Base-by-base conservation (phyloP, 2,329 filamentous ascomycete genomes). In the Trichoderma sp. region DNA sequence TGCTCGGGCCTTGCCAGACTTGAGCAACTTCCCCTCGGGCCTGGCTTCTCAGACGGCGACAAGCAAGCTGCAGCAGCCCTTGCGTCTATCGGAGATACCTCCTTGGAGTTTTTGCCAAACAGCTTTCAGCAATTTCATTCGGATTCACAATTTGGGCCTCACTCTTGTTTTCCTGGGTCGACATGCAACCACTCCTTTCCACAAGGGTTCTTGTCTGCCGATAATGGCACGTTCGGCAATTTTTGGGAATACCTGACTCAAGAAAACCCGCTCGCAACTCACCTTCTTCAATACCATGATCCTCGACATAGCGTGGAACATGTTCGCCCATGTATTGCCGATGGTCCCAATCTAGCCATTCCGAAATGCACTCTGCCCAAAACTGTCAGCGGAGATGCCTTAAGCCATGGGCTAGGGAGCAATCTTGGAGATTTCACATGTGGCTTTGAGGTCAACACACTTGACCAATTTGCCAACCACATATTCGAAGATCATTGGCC, bases 241-340 rank as follows among this genome's bases (percentile, higher is more conserved):
- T 72, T 72, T 14, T 76, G 68, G 64, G 60, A 71, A 57, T 73
- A 73, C 24, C 73, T 75, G 60, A 71, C 74, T 15, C 69, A 76
- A 36, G 76, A 78, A 43, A 75, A 74, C 47, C 74, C 77, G 36
- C 73, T 79, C 18, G 77, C 76, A 28, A 76, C 71, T 39, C 79
- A 80, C 72, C 77, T 80, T 28, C 72, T 79, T 47, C 76, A 80
- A 62, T 75, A 79, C 60, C 79, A 80, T 43, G 75, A 79, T 61
- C 76, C 77, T 11, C 74, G 72, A 30, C 74, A 76, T 43, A 75
- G 73, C 7, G 71, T 75, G 9, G 65, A 74, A 43, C 74, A 78
- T 51, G 71, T 74, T 56, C 74, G 76, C 15, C 74, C 74, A 15
- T 80, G 79, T 60, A 66, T 78, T 21, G 78, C 77, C 26, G 77